Base-by-base conservation (phyloP, 768 basidiomycete genomes). In the Phlebiopsis flavidoalba region DNA sequence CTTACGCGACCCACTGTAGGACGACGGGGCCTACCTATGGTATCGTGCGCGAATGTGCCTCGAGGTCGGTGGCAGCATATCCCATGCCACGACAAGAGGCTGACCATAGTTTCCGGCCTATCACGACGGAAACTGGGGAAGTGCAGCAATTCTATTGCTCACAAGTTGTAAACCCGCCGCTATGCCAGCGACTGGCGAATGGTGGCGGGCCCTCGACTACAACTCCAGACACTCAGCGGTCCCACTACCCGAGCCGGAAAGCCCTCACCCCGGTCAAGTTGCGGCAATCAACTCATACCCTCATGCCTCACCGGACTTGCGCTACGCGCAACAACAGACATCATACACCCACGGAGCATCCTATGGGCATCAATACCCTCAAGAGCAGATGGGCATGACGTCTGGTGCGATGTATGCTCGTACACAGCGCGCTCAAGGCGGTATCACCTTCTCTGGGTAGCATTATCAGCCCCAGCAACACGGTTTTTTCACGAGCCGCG, bases 51-150 rank as follows among this genome's bases (percentile, higher is more conserved):
- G 89, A 22, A 70, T 74, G 31, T 97, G 95, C 72, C n/a, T 81
- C 79, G n/a, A n/a, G n/a, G n/a, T 14, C 85, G 85, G 71, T 97
- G 94, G 95, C 95, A 96, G 66, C 95, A 97, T 67, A 91, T 91
- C 36, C 70, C 76, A 21, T 97, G 95, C 67, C 92, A 95, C 67
- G 91, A 96, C 68, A 75, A 73, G n/a, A n/a, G 52, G 83, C 79
- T 31, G 94, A 95, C 71, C 72, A 75, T 33, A 73, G 77, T 21
- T n/a, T 80, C 82, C 48, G 89, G 92, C 22, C 80, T 80, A 14
- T 83, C 81, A 4, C 81, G 77, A 64, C 84, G 93, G 19, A 85
- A n/a, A 95, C 65, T 97, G 95, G 95, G n/a, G 84, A 91, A 54
- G 69, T 75, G n/a, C 91, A 89, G 57, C 90, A 94, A 46, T 97